phyloP scores from a whole-genome alignment of 192 early-diverging fungal genomes.

The Coemansia sp. region DNA sequence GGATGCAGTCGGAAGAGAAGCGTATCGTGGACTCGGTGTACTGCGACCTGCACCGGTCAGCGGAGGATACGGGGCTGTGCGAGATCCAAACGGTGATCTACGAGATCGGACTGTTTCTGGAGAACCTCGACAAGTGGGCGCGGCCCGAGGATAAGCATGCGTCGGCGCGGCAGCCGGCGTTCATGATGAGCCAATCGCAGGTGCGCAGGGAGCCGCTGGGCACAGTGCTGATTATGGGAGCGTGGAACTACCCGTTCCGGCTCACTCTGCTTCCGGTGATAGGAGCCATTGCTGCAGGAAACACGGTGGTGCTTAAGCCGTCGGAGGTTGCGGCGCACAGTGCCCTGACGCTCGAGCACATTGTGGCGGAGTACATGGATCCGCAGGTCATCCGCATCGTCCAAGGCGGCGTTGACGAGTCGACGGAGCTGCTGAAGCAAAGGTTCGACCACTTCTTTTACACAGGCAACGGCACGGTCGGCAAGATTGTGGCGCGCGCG shows the following conservation, averaged over 20 bases:
- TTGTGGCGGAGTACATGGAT: constrained; percentile 80
- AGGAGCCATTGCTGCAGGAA: constrained; percentile 88
- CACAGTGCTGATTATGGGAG: constrained; percentile 68
- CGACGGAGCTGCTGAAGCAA: constrained; percentile 69
- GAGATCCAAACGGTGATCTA: constrained; percentile 57
- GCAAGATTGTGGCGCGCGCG: constrained; percentile 76
- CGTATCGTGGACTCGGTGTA: constrained; percentile 56
- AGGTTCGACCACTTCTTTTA: constrained; percentile 92
- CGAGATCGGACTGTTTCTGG: constrained; percentile 58
- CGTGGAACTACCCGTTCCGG: constrained; percentile 68
- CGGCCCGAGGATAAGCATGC: constrained; percentile 44
- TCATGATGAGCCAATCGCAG: constrained; percentile 51
- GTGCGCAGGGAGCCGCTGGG: constrained; percentile 78
- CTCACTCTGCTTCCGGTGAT: constrained; percentile 71
- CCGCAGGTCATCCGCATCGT: constrained; percentile 61
- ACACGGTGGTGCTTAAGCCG: constrained; percentile 79
- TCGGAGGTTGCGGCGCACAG: constrained; percentile 75
- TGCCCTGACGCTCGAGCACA: constrained; percentile 59
- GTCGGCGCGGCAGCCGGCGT: constrained; percentile 33
- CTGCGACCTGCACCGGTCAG: constrained; percentile 61
- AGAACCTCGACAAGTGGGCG: constrained; percentile 63
- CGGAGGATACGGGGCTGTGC: constrained; percentile 53
- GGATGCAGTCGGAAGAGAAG: constrained; percentile 63
- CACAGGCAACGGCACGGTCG: constrained; percentile 82
- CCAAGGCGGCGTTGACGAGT: constrained; percentile 73